These are phyloP conservation scores for Fusarium sp. DNA, from an alignment of 2,329 filamentous ascomycete species.

Conservation along the genomic window DNA sequence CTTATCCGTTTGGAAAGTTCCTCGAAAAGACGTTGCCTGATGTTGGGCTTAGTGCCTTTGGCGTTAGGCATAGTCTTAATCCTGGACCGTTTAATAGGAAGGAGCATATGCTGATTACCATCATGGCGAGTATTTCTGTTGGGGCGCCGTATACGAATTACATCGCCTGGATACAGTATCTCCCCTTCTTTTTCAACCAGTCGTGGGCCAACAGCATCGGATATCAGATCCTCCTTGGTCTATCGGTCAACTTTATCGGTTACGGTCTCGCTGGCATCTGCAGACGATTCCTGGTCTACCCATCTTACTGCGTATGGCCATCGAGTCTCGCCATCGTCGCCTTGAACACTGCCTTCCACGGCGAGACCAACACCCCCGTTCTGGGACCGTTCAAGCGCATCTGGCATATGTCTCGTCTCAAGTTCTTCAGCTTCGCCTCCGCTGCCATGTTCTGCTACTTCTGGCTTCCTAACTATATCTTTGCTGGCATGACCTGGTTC, in stretches of 20 bases:
- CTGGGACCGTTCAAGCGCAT: conserved; percentile 45
- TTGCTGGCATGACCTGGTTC: conserved; percentile 58
- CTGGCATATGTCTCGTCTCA: conserved; percentile 56
- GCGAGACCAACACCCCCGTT: conserved; percentile 47
- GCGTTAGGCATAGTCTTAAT: conserved; percentile 61
- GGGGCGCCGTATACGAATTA: conserved; percentile 60
- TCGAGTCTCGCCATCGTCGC: conserved; percentile 61
- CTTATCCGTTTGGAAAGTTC: conserved; percentile 64
- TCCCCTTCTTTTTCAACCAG: conserved; percentile 63
- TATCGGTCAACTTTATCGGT: conserved; percentile 65
- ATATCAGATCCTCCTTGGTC: conserved; percentile 61
- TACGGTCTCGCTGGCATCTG: conserved; percentile 64
- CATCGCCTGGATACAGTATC: conserved; percentile 61
- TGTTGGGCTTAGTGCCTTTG: conserved; percentile 57
- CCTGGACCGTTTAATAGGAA: conserved; percentile 68
- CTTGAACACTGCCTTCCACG: conserved; percentile 61
- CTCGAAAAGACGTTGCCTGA: conserved; percentile 63
- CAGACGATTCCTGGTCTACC: conserved; percentile 63
- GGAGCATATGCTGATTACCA: conserved; percentile 69
- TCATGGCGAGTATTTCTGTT: conserved; percentile 69
- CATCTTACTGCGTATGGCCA: conserved; percentile 65
- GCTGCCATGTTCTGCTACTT: conserved; percentile 63
- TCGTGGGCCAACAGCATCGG: conserved; percentile 57
- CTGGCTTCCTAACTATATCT: conserved; percentile 65
- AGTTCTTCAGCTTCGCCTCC: conserved; percentile 58